Conservation (phyloP, 2,329 filamentous ascomycete species). For the Exophiala oligosperma region DNA sequence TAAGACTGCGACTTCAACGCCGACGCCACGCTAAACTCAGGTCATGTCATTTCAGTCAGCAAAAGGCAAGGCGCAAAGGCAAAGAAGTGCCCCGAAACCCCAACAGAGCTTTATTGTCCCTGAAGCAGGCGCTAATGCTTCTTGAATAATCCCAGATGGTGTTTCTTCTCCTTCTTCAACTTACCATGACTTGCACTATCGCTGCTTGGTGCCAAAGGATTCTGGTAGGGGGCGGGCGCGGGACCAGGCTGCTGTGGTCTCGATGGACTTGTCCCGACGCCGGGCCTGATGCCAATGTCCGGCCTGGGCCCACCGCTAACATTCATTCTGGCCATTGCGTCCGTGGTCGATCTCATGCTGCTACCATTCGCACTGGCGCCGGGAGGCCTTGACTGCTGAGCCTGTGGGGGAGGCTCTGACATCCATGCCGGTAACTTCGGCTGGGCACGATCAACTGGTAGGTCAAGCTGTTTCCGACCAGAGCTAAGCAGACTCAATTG, state of each 20-base stretch:
- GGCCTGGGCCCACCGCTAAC: conserved; percentile 23
- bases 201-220: conserved; percentile 14
- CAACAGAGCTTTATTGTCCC: neutral
- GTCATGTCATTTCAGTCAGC: neutral
- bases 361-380: conserved; percentile 18
- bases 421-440: conserved; percentile 83
- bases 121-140: conserved; percentile 21
- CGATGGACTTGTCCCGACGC: conserved; percentile 7
- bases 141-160: conserved; percentile 44
- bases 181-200: conserved; percentile 28
- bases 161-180: conserved; percentile 62
- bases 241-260: conserved; percentile 6
- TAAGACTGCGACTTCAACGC: conserved; percentile 1
- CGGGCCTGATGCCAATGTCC: conserved; percentile 32
- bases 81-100: too few relatives aligned
- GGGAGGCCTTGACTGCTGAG: conserved; percentile 26
- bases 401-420: conserved; percentile 55
- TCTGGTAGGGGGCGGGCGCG: conserved; percentile 15
- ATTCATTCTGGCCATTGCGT: conserved; percentile 29
- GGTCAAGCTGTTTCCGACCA: conserved; percentile 72
- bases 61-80: too few relatives aligned
- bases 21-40: conserved; percentile 25
- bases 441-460: conserved; percentile 77
- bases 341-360: conserved; percentile 16
- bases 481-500: conserved; percentile 78